phyloP scores from a whole-genome alignment of 768 basidiomycete genomes.

The Antrodiella citrinella region DNA sequence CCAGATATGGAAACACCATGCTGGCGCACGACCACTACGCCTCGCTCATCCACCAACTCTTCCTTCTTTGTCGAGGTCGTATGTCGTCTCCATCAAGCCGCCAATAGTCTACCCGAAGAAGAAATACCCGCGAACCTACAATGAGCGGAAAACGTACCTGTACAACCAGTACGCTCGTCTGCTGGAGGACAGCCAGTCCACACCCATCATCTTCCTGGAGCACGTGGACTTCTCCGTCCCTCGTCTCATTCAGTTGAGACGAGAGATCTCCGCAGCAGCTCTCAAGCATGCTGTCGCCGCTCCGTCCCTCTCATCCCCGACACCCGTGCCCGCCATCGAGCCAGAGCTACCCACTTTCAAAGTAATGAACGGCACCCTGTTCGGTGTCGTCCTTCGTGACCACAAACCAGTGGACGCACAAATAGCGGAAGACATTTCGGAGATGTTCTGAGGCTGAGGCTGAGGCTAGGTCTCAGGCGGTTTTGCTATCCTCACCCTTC shows the following conservation, averaged over 20 bases:
- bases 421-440: constrained; percentile 44
- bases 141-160: constrained; percentile 72
- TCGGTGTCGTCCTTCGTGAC: constrained; percentile 70
- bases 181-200: constrained; percentile 43
- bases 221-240: constrained; percentile 69
- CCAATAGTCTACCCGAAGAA: constrained; percentile 46
- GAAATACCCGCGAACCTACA: constrained; percentile 57
- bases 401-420: constrained; percentile 40
- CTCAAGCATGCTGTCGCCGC: constrained; percentile 27
- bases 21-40: constrained; percentile 10
- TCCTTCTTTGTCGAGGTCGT: constrained; percentile 1
- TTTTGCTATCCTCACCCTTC: constrained; percentile 57
- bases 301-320: constrained; percentile 17
- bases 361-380: constrained; percentile 68
- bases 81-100: constrained; percentile 45
- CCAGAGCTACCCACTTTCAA: constrained; percentile 44
- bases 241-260: constrained; percentile 59
- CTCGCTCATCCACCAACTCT: background rate
- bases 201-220: constrained; percentile 71
- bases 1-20: no score
- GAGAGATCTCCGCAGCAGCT: constrained; percentile 54
- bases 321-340: constrained; percentile 3
- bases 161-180: constrained; percentile 74
- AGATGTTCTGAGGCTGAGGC: no score
- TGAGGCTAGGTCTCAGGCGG: constrained; percentile 55